phyloP scores from a whole-genome alignment of 768 basidiomycete species.

The Trametes elegans region DNA sequence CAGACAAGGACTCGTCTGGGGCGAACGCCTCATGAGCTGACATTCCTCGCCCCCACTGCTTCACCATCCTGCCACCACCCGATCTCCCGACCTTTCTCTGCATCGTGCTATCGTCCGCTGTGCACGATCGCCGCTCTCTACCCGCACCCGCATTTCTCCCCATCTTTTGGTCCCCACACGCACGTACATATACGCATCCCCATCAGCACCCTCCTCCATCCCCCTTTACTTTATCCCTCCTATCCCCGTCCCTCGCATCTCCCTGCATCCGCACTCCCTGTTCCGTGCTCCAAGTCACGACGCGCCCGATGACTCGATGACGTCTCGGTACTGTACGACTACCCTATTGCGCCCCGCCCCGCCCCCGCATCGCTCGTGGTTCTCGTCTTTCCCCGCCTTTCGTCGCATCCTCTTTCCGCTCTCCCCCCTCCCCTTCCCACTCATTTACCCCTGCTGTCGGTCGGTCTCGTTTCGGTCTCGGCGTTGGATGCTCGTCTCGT shows the following conservation, averaged over 20 bases:
- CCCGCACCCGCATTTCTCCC: not conserved
- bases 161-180: not conserved
- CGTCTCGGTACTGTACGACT: not conserved
- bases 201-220: not conserved
- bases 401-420: not conserved
- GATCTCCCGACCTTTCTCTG: not conserved
- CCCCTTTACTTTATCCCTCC: not conserved
- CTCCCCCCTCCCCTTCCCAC: not conserved
- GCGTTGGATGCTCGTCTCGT: not conserved
- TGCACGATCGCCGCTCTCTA: not conserved
- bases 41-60: not conserved
- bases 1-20: slow-evolving; percentile 74
- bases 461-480: not conserved
- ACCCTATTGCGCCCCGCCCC: not conserved
- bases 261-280: not conserved
- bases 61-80: not conserved
- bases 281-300: not conserved
- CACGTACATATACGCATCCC: slow-evolving; percentile 12
- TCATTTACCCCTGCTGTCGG: no score
- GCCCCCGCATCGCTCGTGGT: no score
- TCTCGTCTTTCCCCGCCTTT: not conserved
- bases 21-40: slow-evolving; percentile 73
- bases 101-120: not conserved
- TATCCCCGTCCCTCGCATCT: not conserved
- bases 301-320: not conserved